Conservation (phyloP, 1,139 yeast species). For the Pichia sp. region DNA sequence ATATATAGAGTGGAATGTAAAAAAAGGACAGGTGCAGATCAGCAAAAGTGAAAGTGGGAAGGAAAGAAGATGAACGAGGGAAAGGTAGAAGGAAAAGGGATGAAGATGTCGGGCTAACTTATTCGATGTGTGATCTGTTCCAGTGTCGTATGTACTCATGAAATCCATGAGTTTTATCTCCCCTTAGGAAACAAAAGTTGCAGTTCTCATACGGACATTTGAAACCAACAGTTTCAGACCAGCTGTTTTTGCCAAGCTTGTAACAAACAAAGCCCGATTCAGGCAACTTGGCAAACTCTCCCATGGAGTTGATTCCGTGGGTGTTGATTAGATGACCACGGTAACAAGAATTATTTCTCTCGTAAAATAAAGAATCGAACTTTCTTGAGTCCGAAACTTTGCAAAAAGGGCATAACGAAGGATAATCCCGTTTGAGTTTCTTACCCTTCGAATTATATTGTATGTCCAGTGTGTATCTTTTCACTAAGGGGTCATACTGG, state of each 20-base stretch:
- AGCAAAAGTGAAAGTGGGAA: background rate
- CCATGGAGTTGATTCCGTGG: slow-evolving; percentile 18
- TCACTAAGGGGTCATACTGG: slow-evolving; percentile 14
- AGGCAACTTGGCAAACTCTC: slow-evolving; percentile 14
- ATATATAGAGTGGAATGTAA: too few species aligned
- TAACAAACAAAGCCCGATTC: slow-evolving; percentile 16
- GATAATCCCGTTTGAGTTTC: slow-evolving; percentile 16
- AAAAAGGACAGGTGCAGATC: background rate
- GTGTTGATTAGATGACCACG: slow-evolving; percentile 22
- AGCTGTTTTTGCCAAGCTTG: slow-evolving; percentile 15
- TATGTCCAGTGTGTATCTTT: slow-evolving; percentile 8
- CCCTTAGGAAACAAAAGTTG: slow-evolving; percentile 12
- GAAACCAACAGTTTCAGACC: slow-evolving; percentile 16
- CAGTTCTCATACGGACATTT: slow-evolving; percentile 15
- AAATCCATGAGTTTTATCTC: slow-evolving; percentile 19
- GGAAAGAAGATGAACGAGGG: background rate
- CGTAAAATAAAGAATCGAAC: slow-evolving; percentile 17
- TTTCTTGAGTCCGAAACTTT: slow-evolving; percentile 5
- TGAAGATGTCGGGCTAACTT: background rate
- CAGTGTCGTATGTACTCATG: slow-evolving; percentile 19
- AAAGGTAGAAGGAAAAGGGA: background rate
- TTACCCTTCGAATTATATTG: slow-evolving; percentile 12
- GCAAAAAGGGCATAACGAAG: slow-evolving; percentile 19
- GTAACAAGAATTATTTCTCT: slow-evolving; percentile 21
- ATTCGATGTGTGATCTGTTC: slow-evolving; percentile 13